Evolutionary conservation across 2,329 filamentous ascomycete species (phyloP).

Genomic region (Beauveria caledonica): DNA sequence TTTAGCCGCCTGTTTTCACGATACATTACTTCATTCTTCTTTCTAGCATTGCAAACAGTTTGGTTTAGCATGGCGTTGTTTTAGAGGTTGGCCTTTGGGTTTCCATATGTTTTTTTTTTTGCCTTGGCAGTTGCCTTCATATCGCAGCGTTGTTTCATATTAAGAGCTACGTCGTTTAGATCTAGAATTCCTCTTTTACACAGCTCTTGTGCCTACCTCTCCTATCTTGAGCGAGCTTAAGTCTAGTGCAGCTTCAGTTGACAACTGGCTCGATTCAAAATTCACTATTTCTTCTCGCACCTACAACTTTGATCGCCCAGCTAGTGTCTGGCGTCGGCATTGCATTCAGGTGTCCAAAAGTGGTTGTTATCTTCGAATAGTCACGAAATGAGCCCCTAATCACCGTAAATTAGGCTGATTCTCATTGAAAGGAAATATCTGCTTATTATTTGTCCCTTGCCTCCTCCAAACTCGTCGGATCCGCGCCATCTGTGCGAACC

Average conservation of each 20-base stretch:
- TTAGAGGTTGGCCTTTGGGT: no score
- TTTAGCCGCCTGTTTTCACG: not conserved
- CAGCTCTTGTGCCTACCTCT: not conserved
- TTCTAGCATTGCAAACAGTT: not conserved
- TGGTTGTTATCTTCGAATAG: not conserved
- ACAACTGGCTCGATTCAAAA: not conserved
- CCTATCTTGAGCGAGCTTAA: no score
- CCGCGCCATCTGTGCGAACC: not conserved
- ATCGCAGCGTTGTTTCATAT: not conserved
- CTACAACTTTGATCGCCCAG: not conserved
- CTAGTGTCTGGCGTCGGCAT: not conserved
- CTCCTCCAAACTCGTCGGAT: not conserved
- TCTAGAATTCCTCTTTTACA: not conserved
- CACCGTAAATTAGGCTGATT: not conserved
- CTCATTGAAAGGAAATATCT: not conserved
- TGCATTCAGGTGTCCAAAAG: not conserved
- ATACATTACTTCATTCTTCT: not conserved
- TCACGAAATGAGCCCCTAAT: not conserved
- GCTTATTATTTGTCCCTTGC: not conserved
- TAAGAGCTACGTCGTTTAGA: not conserved
- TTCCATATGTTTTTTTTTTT: not conserved
- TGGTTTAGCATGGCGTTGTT: not conserved
- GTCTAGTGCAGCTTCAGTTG: no score
- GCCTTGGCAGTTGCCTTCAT: not conserved
- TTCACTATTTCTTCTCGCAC: not conserved